Evolutionary conservation across 148 eudicot genomes (phyloP).

Genomic region (Rhododendron molle): DNA sequence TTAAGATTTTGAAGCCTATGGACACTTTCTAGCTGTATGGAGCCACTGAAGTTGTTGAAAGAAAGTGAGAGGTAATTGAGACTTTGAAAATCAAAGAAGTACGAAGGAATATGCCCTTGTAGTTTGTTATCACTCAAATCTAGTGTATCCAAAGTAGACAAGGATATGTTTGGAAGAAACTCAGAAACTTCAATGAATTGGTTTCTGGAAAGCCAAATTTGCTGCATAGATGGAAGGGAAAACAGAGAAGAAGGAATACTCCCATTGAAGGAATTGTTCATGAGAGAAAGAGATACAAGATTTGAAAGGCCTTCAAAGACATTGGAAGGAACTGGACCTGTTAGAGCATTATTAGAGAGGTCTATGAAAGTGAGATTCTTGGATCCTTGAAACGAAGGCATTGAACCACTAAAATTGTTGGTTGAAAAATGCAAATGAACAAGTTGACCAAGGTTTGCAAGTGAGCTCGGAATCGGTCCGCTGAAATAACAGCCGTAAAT

Average conservation of each 20-base stretch:
- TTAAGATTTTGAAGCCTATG: slow-evolving; percentile 16
- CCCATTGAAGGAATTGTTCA: slow-evolving; percentile 36
- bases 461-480: slow-evolving; percentile 30
- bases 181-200: not conserved
- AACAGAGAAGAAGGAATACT: slow-evolving; percentile 41
- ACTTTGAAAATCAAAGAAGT: too few relatives aligned
- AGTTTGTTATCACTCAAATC: too few relatives aligned
- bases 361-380: not conserved
- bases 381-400: slow-evolving; percentile 26
- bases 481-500: too few relatives aligned
- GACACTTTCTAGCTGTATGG: slow-evolving; percentile 14
- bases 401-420: slow-evolving; percentile 11
- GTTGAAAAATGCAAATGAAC: slow-evolving; percentile 21
- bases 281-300: slow-evolving; percentile 23
- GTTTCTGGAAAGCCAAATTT: slow-evolving; percentile 25
- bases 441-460: slow-evolving; percentile 24
- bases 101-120: not conserved
- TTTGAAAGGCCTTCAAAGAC: slow-evolving; percentile 35
- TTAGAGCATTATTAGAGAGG: too few relatives aligned
- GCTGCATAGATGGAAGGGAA: slow-evolving; percentile 19
- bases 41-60: slow-evolving; percentile 12
- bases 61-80: too few relatives aligned
- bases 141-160: too few relatives aligned
- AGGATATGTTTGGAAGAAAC: too few relatives aligned
- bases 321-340: slow-evolving; percentile 29